Evolutionary conservation across 495 filamentous ascomycete species (phyloP).

Genomic region (Tuber aestivum): DNA sequence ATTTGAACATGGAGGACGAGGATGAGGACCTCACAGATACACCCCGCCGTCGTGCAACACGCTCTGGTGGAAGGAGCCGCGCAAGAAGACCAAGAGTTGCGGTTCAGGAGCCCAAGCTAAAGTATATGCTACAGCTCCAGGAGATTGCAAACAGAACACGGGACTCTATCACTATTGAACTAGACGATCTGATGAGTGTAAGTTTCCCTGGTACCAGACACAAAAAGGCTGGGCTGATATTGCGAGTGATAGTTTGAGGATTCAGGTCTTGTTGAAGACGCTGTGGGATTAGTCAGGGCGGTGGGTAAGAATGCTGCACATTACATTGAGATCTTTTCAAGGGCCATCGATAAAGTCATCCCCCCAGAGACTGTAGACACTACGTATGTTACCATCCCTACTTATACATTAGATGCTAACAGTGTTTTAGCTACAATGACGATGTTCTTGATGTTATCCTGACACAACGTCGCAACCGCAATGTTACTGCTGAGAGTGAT

Average conservation of each 20-base stretch:
- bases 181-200: conserved; percentile 78
- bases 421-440: conserved; percentile 69
- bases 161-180: conserved; percentile 71
- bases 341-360: conserved; percentile 81
- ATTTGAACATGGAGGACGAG: conserved; percentile 84
- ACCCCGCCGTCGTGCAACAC: conserved; percentile 45
- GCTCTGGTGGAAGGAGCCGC: conserved; percentile 45
- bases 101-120: conserved; percentile 57
- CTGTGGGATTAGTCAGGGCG: conserved; percentile 70
- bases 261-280: conserved; percentile 60
- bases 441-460: conserved; percentile 96
- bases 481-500: conserved; percentile 61
- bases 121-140: conserved; percentile 88
- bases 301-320: conserved; percentile 88
- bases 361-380: conserved; percentile 71
- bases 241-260: conserved; percentile 51
- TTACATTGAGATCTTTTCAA: conserved; percentile 84
- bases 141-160: conserved; percentile 72
- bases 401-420: conserved; percentile 19
- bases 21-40: conserved; percentile 48
- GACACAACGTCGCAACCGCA: conserved; percentile 80
- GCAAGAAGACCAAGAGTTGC: conserved; percentile 43
- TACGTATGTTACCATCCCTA: conserved; percentile 52
- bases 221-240: conserved; percentile 9
- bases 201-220: conserved; percentile 31